A percentile compares a stretch with the other conserved stretches of the same genome.
Evolutionary conservation across 23 red algal species (phyloP).

Genomic region (Gracilaria vermiculophylla): DNA sequence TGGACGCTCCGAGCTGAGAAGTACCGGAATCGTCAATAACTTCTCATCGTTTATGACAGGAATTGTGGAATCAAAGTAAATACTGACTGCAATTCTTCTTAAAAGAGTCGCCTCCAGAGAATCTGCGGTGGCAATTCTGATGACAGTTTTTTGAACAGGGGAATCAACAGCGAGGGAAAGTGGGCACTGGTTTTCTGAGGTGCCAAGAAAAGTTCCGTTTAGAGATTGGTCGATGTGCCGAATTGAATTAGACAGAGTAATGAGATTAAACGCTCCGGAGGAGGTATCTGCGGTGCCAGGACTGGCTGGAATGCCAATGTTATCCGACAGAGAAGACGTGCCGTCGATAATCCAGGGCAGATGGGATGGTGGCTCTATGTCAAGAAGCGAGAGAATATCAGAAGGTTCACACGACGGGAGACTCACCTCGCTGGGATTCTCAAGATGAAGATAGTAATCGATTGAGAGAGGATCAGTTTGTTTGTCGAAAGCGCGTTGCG

Average conservation of each 20-base stretch:
- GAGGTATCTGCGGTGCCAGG: slow-evolving; percentile 33
- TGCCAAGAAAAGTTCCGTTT: slow-evolving; percentile 7
- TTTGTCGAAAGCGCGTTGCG: neutral
- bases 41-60: neutral
- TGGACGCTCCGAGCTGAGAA: neutral
- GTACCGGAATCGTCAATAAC: neutral
- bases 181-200: neutral
- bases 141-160: neutral
- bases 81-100: neutral
- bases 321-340: neutral
- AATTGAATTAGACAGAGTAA: neutral
- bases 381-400: neutral
- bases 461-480: neutral
- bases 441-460: neutral
- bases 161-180: neutral
- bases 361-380: neutral
- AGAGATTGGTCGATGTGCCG: slow-evolving; percentile 9
- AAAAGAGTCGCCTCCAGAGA: neutral
- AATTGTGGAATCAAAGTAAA: neutral
- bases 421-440: neutral
- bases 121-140: neutral
- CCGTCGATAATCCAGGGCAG: slow-evolving; percentile 8
- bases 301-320: slow-evolving; percentile 21
- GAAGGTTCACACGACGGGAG: neutral
- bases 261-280: slow-evolving; percentile 38